Base-by-base conservation (phyloP, 2,329 filamentous ascomycete genomes). In the Epichloe bromicola region DNA sequence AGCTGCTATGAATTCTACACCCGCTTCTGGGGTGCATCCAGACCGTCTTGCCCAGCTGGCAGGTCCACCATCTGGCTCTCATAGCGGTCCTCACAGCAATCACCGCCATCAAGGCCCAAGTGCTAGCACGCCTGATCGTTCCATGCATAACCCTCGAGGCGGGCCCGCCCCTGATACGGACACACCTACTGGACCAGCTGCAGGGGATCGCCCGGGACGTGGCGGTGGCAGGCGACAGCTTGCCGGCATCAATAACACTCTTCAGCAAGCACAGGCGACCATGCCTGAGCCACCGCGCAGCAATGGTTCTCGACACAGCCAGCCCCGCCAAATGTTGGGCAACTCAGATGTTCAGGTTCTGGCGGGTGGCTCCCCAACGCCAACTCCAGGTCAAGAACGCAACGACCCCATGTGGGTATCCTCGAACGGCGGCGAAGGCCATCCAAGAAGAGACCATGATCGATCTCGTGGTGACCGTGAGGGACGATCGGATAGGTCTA, bases 261-360 rank as follows among this genome's bases (percentile, higher is more conserved):
- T 82, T 4, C 74, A 76, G 56, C 73, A 77, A 61, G 71, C 72
- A 1, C 74, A 73, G 59, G 60, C 58, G 62, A 75, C 58, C 56
- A 70, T 60, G 67, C 68, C 61, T 1, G 66, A 68, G 1, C 48
- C 55, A 37, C 63, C 60, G 23, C 67, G 66, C 26, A 66, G 65
- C 33, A 68, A 65, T 43, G 66, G 67, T 12, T 47, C 55, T 33
- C 59, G 67, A 52, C 61, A 48, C 26, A 41, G 62, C 56, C 65
- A 67, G 58, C 54, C 67, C 30, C 63, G 71, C 14, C 67, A 66
- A 49, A 72, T 69, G 52, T 60, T 80, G 37, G 74, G 69, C 17
- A 72, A 72, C 17, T 79, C 76, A 3, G 78, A 81, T 56, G 74
- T 73, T 1, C 78, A 81, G 58, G 74, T 76, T 4, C 66, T 80